Conservation (phyloP, 1,139 yeast genomes). For the Kodamaea fungicola region DNA sequence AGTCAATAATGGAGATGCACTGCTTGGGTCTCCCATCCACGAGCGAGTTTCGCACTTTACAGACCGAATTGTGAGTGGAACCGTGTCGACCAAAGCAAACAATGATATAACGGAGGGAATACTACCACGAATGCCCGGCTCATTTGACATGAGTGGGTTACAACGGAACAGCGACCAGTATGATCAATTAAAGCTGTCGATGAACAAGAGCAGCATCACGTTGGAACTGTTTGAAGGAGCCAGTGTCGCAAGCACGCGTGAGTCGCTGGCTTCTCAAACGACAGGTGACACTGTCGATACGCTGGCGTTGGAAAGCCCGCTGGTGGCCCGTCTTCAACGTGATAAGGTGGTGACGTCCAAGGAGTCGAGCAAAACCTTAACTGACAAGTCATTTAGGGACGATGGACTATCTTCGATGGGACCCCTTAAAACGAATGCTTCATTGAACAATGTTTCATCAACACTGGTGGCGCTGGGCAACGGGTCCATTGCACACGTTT, state of each 20-base stretch:
- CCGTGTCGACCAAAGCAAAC: slow-evolving; percentile 2
- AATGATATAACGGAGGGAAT: slow-evolving; percentile 2
- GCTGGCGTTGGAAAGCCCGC: slow-evolving; percentile 2
- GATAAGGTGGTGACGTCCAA: slow-evolving; percentile 1
- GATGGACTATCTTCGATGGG: background rate
- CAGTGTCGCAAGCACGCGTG: background rate
- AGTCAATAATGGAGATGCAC: background rate
- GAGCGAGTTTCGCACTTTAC: slow-evolving; percentile 12
- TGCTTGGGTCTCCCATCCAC: slow-evolving; percentile 14
- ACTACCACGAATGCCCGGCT: slow-evolving; percentile 62
- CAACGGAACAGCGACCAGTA: slow-evolving; percentile 20
- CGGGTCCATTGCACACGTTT: too few species aligned
- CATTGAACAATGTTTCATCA: background rate
- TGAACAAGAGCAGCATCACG: slow-evolving; percentile 13
- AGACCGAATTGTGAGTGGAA: slow-evolving; percentile 10
- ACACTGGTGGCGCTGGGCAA: background rate
- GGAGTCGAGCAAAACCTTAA: slow-evolving; percentile 4
- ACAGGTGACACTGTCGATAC: background rate
- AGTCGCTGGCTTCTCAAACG: background rate
- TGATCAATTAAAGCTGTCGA: slow-evolving; percentile 18
- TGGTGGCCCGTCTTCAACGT: background rate
- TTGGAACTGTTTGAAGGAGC: slow-evolving; percentile 1
- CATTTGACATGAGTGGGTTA: slow-evolving; percentile 55
- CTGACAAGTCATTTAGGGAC: background rate
- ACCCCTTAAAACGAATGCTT: background rate